phyloP scores from a whole-genome alignment of 108 stramenopile species.

The Skeletonema tropicum region DNA sequence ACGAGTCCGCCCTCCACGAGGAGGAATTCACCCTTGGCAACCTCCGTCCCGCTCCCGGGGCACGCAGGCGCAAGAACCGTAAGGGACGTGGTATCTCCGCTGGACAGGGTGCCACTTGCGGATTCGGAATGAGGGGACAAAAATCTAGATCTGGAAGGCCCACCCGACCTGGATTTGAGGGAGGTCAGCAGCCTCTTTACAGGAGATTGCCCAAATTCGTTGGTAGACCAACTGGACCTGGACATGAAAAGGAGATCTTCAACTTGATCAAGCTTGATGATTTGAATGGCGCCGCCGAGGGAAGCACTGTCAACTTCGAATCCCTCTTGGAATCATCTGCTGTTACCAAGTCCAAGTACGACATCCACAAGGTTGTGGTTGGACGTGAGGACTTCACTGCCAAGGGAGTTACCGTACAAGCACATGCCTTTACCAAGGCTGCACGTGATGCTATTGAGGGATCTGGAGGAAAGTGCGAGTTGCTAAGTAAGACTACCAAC shows the following conservation, averaged over 20 bases:
- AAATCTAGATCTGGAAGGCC: slow-evolving; percentile 88
- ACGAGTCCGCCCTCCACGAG: slow-evolving; percentile 78
- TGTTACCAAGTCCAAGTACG: slow-evolving; percentile 86
- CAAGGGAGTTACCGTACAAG: slow-evolving; percentile 93
- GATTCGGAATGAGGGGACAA: slow-evolving; percentile 98
- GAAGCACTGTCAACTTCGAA: slow-evolving; percentile 83
- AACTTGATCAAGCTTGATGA: slow-evolving; percentile 92
- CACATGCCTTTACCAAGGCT: slow-evolving; percentile 93
- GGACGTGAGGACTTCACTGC: slow-evolving; percentile 76
- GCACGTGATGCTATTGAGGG: slow-evolving; percentile 93
- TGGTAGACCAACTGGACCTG: slow-evolving; percentile 92
- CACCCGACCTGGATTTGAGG: slow-evolving; percentile 95
- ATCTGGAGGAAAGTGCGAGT: slow-evolving; percentile 91
- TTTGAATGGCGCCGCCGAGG: slow-evolving; percentile 76
- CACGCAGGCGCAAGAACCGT: slow-evolving; percentile 75
- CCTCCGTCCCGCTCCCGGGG: slow-evolving; percentile 84
- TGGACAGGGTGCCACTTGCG: slow-evolving; percentile 96
- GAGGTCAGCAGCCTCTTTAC: slow-evolving; percentile 96
- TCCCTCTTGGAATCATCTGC: slow-evolving; percentile 68
- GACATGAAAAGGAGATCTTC: slow-evolving; percentile 90
- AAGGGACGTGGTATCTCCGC: slow-evolving; percentile 98
- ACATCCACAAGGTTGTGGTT: slow-evolving; percentile 92
- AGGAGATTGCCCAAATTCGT: slow-evolving; percentile 93
- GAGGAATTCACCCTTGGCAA: slow-evolving; percentile 80
- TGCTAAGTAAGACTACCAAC: slow-evolving; percentile 88